Percentiles rank a stretch among this genome's conserved stretches.
Evolutionary conservation across 805 yeast genomes (phyloP).

Genomic region (Candida adriatica): DNA sequence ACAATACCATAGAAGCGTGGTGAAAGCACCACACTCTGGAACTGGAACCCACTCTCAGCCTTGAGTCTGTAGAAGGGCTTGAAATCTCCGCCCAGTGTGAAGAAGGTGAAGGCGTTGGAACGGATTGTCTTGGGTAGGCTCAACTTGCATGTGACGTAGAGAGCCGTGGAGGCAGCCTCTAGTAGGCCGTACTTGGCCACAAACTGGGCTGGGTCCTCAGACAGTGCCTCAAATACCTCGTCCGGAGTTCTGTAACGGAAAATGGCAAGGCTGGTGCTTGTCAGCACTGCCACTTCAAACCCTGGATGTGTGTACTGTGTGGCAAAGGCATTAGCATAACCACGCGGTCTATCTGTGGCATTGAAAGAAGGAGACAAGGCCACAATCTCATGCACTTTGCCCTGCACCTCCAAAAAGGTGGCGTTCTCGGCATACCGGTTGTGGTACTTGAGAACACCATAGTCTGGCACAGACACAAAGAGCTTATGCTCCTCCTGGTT

Average conservation of each 20-base stretch:
- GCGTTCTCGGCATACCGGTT: constrained; percentile 75
- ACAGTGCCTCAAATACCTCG: constrained; percentile 61
- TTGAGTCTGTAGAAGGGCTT: constrained; percentile 32
- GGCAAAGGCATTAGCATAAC: constrained; percentile 81
- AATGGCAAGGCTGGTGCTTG: constrained; percentile 69
- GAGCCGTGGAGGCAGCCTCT: constrained; percentile 86
- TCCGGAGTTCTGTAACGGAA: constrained; percentile 78
- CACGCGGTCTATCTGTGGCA: constrained; percentile 69
- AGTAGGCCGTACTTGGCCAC: constrained; percentile 75
- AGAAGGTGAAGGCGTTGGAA: constrained; percentile 36
- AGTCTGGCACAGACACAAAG: constrained; percentile 77
- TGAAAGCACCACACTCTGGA: constrained; percentile 79
- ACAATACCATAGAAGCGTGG: constrained; percentile 89
- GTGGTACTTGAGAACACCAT: constrained; percentile 72
- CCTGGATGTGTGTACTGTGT: constrained; percentile 70
- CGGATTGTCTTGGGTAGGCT: constrained; percentile 47
- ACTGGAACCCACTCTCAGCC: constrained; percentile 25
- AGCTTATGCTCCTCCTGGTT: constrained; percentile 34
- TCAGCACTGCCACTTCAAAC: constrained; percentile 72
- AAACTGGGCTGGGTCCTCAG: constrained; percentile 64
- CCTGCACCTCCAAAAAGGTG: constrained; percentile 57
- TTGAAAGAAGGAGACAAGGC: constrained; percentile 64
- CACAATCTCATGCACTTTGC: constrained; percentile 63
- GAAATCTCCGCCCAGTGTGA: constrained; percentile 35
- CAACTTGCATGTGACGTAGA: constrained; percentile 74